These are phyloP conservation scores for Ophiocordyceps camponoti-saundersi DNA, from an alignment of 2,329 filamentous ascomycete species.

Conservation along the genomic window DNA sequence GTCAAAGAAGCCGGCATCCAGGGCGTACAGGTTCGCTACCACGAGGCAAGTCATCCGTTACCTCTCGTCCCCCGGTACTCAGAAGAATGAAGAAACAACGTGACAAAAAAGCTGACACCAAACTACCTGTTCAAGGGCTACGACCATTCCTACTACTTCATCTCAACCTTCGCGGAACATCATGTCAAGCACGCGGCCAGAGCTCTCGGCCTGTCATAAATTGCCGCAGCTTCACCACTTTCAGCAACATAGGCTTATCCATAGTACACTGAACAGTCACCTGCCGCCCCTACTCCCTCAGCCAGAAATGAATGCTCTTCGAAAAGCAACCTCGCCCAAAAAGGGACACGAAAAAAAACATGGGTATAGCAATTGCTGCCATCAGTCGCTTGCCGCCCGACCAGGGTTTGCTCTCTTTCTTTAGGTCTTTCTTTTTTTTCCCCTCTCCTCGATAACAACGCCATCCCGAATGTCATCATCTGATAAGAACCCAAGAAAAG, in stretches of 20 bases:
- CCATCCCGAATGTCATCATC: not conserved
- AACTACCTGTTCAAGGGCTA: conserved; percentile 41
- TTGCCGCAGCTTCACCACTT: not conserved
- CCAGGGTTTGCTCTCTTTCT: not conserved
- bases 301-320: not conserved
- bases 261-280: not conserved
- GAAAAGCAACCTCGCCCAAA: not conserved
- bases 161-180: conserved; percentile 76
- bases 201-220: conserved; percentile 36
- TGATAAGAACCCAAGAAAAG: not conserved
- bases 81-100: not conserved
- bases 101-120: not conserved
- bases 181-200: conserved; percentile 88
- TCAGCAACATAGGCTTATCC: not conserved
- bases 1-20: conserved; percentile 58
- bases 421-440: not conserved
- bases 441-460: not conserved
- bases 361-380: not conserved
- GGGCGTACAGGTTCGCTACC: conserved; percentile 66
- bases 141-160: conserved; percentile 96
- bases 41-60: conserved; percentile 34
- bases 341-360: not conserved
- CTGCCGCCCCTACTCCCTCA: not conserved
- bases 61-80: too few species aligned
- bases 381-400: not conserved